These are phyloP conservation scores for Phytophthora meadii DNA, from an alignment of 352 stramenopile species.

Conservation along the genomic window DNA sequence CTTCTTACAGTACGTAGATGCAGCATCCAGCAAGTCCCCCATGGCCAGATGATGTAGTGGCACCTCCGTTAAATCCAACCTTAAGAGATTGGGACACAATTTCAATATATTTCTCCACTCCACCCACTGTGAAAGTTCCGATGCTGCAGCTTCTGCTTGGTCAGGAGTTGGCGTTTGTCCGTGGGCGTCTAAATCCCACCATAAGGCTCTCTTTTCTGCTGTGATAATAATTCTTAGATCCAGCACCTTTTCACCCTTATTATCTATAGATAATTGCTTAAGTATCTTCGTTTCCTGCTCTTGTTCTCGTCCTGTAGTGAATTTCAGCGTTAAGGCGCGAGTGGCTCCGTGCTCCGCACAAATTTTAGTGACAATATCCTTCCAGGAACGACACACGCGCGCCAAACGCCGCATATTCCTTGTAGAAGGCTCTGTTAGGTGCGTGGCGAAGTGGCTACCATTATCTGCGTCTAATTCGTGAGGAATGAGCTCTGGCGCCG, in stretches of 20 bases:
- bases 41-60: slow-evolving; percentile 54
- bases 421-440: slow-evolving; percentile 34
- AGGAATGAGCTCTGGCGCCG: slow-evolving; percentile 48
- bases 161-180: slow-evolving; percentile 1
- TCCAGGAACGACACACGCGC: slow-evolving; percentile 42
- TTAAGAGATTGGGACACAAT: slow-evolving; percentile 42
- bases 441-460: slow-evolving; percentile 29
- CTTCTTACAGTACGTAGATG: slow-evolving; percentile 36
- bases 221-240: slow-evolving; percentile 43
- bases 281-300: slow-evolving; percentile 28
- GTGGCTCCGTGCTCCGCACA: slow-evolving; percentile 23
- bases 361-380: slow-evolving; percentile 23
- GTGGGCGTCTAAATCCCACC: slow-evolving; percentile 44
- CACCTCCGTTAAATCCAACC: slow-evolving; percentile 50
- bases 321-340: slow-evolving; percentile 35
- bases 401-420: slow-evolving; percentile 35
- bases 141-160: slow-evolving; percentile 5
- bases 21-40: slow-evolving; percentile 43
- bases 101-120: slow-evolving; percentile 50
- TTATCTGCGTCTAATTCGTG: background rate
- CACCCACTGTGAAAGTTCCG: slow-evolving; percentile 40
- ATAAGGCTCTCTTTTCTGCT: slow-evolving; percentile 32
- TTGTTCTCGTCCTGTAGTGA: slow-evolving; percentile 37
- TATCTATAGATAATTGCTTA: slow-evolving; percentile 13
- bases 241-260: slow-evolving; percentile 23